These are phyloP conservation scores for Candida michaelii DNA, from an alignment of 805 yeast species.

Conservation along the genomic window DNA sequence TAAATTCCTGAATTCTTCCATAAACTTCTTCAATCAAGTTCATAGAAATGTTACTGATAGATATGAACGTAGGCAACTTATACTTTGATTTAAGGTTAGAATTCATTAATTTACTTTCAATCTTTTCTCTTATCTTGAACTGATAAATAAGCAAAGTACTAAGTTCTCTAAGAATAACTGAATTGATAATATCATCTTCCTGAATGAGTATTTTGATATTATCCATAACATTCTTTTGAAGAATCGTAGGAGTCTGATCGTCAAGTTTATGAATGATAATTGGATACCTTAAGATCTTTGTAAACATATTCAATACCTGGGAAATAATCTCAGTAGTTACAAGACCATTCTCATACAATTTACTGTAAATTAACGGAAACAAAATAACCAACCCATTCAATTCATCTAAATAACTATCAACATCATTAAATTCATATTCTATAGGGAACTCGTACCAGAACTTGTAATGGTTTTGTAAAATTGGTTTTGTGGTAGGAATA, in stretches of 20 bases:
- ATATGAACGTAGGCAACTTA: constrained; percentile 63
- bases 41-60: constrained; percentile 52
- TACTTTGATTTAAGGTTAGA: constrained; percentile 27
- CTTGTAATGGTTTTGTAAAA: constrained; percentile 37
- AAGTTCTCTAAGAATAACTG: constrained; percentile 52
- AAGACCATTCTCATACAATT: constrained; percentile 24
- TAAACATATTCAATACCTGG: constrained; percentile 56
- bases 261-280: constrained; percentile 62
- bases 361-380: constrained; percentile 46
- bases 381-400: constrained; percentile 54
- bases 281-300: constrained; percentile 70
- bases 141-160: constrained; percentile 57
- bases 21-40: constrained; percentile 40
- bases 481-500: constrained; percentile 14
- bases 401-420: constrained; percentile 56
- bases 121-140: constrained; percentile 57
- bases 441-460: constrained; percentile 50
- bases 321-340: constrained; percentile 41
- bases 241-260: constrained; percentile 47
- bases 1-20: constrained; percentile 25
- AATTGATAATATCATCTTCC: constrained; percentile 33
- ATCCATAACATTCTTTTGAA: constrained; percentile 61
- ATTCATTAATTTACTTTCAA: constrained; percentile 51
- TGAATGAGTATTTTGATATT: constrained; percentile 40
- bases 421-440: constrained; percentile 41